Conservation (phyloP, 2,329 filamentous ascomycete genomes). For the Elsinoe australis region DNA sequence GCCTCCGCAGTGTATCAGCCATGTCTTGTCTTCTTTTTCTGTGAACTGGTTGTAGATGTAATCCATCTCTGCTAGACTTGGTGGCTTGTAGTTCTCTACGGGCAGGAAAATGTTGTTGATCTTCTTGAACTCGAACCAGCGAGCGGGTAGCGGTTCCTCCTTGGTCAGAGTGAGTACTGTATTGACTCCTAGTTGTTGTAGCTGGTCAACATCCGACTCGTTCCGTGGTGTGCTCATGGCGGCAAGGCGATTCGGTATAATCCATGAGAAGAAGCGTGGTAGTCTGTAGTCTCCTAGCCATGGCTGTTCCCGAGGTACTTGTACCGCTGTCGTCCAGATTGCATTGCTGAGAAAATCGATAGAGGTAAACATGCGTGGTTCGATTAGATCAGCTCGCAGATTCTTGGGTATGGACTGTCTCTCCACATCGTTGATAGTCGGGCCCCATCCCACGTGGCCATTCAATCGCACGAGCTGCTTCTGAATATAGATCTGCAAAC, state of each 20-base stretch:
- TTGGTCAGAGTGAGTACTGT: conserved; percentile 18
- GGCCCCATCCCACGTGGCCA: conserved; percentile 2
- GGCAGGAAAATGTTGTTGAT: conserved; percentile 17
- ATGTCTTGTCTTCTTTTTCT: background rate
- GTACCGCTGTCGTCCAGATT: conserved; percentile 2
- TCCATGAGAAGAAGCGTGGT: conserved; percentile 20
- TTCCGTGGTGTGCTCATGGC: conserved; percentile 17
- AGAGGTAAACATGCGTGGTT: background rate
- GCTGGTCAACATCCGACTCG: conserved; percentile 13
- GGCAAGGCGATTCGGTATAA: conserved; percentile 14
- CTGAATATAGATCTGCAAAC: background rate
- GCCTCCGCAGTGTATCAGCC: conserved; percentile 19
- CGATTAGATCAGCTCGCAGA: background rate
- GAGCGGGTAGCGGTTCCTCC: conserved; percentile 16
- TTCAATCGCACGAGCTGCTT: background rate
- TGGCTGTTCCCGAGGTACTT: background rate
- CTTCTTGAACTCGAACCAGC: conserved; percentile 16
- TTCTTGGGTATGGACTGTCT: background rate
- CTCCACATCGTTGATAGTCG: background rate
- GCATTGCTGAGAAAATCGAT: background rate
- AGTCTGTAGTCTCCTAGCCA: background rate
- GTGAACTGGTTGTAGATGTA: conserved; percentile 13
- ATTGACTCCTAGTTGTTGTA: conserved; percentile 1
- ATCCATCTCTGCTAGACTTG: conserved; percentile 17
- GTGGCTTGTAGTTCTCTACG: conserved; percentile 17